Conservation (phyloP, 2,329 filamentous ascomycete genomes). For the Botrytis pseudocinerea region DNA sequence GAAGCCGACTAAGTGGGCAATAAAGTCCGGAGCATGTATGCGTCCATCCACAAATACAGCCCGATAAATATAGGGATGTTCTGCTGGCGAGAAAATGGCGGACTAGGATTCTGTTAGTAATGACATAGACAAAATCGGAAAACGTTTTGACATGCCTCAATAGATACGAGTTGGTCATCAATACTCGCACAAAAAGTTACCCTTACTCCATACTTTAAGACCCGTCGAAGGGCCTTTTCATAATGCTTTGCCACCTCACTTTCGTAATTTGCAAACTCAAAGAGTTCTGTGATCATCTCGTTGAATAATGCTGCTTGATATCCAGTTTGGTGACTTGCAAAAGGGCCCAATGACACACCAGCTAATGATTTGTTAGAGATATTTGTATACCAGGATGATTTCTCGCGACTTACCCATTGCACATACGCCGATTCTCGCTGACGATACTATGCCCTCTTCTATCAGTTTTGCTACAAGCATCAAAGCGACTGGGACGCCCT, state of each 20-base stretch:
- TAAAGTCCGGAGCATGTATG: conserved; percentile 89
- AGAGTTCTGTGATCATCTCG: conserved; percentile 88
- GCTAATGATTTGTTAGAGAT: conserved; percentile 55
- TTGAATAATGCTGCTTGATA: conserved; percentile 62
- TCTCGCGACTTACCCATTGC: conserved; percentile 57
- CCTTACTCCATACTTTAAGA: conserved; percentile 75
- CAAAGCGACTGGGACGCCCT: conserved; percentile 89
- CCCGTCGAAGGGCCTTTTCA: conserved; percentile 69
- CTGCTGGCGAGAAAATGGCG: conserved; percentile 79
- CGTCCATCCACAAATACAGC: conserved; percentile 95
- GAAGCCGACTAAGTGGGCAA: conserved; percentile 90
- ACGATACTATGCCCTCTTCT: conserved; percentile 79
- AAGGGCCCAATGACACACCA: conserved; percentile 90
- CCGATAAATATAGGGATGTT: conserved; percentile 90
- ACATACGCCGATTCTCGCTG: conserved; percentile 79
- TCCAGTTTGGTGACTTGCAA: conserved; percentile 49
- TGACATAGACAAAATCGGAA: conserved; percentile 30
- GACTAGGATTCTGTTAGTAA: conserved; percentile 52
- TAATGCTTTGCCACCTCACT: conserved; percentile 84
- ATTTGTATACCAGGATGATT: not conserved
- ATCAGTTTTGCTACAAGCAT: conserved; percentile 94
- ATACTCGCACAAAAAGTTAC: conserved; percentile 92
- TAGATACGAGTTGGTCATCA: conserved; percentile 91
- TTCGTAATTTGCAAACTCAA: conserved; percentile 83
- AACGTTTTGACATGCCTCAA: conserved; percentile 64